phyloP scores from a whole-genome alignment of 2,329 filamentous ascomycete species.

The Aspergillus awamori region DNA sequence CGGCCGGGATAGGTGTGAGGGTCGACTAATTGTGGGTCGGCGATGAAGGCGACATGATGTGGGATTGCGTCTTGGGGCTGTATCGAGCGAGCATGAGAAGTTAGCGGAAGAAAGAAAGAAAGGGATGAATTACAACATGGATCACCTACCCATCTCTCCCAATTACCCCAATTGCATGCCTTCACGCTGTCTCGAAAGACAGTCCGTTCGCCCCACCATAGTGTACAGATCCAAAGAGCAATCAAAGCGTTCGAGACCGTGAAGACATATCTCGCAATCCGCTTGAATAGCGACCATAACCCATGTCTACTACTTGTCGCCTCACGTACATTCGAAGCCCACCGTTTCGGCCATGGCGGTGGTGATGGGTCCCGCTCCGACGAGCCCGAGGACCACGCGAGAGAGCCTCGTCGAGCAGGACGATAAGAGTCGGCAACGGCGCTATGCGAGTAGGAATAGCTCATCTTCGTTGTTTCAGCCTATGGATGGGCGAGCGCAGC shows the following conservation, averaged over 20 bases:
- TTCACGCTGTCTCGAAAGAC: constrained; percentile 72
- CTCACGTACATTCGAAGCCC: constrained; percentile 22
- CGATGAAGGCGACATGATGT: constrained; percentile 81
- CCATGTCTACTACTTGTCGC: constrained; percentile 17
- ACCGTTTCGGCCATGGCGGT: constrained; percentile 27
- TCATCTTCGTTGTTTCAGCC: constrained; percentile 32
- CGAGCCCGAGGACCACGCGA: constrained; percentile 15
- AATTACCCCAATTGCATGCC: constrained; percentile 77
- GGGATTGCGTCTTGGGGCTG: constrained; percentile 78
- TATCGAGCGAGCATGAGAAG: constrained; percentile 6
- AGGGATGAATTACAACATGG: too few relatives aligned
- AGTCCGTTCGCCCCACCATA: constrained; percentile 85
- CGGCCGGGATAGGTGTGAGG: constrained; percentile 92
- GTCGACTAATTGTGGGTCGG: constrained; percentile 90
- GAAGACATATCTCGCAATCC: constrained; percentile 25
- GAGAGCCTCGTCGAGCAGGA: constrained; percentile 24
- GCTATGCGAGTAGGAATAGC: constrained; percentile 36
- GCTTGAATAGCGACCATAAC: constrained; percentile 19
- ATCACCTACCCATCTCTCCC: constrained; percentile 83
- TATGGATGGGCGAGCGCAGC: constrained; percentile 18
- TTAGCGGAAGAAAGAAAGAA: background rate
- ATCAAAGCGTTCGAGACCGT: constrained; percentile 67
- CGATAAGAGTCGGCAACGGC: constrained; percentile 31
- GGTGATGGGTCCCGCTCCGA: constrained; percentile 21
- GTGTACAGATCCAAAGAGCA: constrained; percentile 71